These are phyloP conservation scores for Margaritispora aquatica DNA, from an alignment of 495 filamentous ascomycete species.

Conservation along the genomic window DNA sequence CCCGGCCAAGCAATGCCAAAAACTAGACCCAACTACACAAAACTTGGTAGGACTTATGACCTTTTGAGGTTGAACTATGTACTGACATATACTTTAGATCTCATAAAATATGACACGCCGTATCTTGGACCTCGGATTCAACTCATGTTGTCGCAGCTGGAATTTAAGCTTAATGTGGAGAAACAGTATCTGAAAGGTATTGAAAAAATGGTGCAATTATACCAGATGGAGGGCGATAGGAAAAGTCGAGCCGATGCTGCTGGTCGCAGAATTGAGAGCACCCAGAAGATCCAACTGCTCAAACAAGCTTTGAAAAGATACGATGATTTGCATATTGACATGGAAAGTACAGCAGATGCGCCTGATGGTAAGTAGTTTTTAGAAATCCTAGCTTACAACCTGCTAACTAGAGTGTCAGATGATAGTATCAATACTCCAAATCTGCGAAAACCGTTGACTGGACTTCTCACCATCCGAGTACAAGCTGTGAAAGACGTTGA, in stretches of 20 bases:
- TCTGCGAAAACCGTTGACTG: constrained; percentile 86
- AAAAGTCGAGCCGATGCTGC: constrained; percentile 93
- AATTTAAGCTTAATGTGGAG: constrained; percentile 98
- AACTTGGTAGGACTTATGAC: constrained; percentile 64
- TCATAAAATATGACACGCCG: constrained; percentile 97
- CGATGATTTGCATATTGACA: constrained; percentile 94
- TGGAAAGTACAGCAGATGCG: constrained; percentile 67
- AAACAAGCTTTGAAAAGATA: constrained; percentile 95
- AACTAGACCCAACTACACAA: constrained; percentile 83
- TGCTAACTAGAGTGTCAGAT: constrained; percentile 47
- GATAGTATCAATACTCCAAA: constrained; percentile 95
- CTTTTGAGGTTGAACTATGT: neutral
- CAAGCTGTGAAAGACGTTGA: constrained; percentile 90
- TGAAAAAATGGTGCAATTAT: constrained; percentile 98
- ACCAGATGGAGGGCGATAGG: constrained; percentile 95
- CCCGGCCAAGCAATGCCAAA: constrained; percentile 66
- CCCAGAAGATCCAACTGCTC: constrained; percentile 93
- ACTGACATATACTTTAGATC: constrained; percentile 48
- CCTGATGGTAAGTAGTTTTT: constrained; percentile 65
- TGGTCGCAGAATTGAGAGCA: constrained; percentile 82
- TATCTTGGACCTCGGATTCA: constrained; percentile 97
- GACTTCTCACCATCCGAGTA: constrained; percentile 79
- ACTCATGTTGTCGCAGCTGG: constrained; percentile 96
- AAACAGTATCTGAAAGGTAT: constrained; percentile 99
- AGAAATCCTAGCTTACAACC: neutral